Conservation (phyloP, 768 basidiomycete genomes). For the Termitomyces sp. region DNA sequence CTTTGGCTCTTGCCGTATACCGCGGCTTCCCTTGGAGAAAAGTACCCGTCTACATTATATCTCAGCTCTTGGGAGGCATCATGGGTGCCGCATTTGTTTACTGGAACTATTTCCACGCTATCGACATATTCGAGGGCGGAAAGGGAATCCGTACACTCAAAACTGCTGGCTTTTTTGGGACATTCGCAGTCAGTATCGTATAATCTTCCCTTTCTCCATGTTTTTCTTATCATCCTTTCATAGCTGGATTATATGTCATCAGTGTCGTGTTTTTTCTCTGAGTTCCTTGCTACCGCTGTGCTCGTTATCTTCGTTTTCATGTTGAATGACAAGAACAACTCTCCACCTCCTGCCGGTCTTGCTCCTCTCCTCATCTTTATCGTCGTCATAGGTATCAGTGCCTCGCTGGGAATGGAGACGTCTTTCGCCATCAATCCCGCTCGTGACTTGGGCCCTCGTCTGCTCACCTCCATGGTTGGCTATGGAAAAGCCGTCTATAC, state of each 20-base stretch:
- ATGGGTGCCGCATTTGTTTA: slow-evolving; percentile 60
- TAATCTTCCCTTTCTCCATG: background rate
- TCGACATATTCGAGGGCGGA: slow-evolving; percentile 62
- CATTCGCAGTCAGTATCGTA: slow-evolving; percentile 48
- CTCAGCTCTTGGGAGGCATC: slow-evolving; percentile 63
- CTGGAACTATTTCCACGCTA: slow-evolving; percentile 67
- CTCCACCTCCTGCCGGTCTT: slow-evolving; percentile 45
- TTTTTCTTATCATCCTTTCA: background rate
- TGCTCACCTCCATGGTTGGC: slow-evolving; percentile 66
- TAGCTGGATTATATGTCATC: slow-evolving; percentile 36
- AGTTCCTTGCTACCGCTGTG: slow-evolving; percentile 57
- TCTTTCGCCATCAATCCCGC: slow-evolving; percentile 39
- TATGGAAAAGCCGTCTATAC: slow-evolving; percentile 47
- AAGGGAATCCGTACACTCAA: slow-evolving; percentile 45
- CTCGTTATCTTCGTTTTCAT: slow-evolving; percentile 53
- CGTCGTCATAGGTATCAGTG: slow-evolving; percentile 50
- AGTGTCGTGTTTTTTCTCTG: slow-evolving; percentile 37
- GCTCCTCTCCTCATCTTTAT: slow-evolving; percentile 55
- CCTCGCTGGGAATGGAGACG: slow-evolving; percentile 61
- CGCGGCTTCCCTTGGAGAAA: slow-evolving; percentile 80
- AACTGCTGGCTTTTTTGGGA: slow-evolving; percentile 57
- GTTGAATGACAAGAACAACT: slow-evolving; percentile 48
- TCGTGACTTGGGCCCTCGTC: slow-evolving; percentile 52
- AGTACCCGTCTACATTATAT: slow-evolving; percentile 65
- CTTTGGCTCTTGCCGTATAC: slow-evolving; percentile 62